These are phyloP conservation scores for Fonsecaea multimorphosa DNA, from an alignment of 2,329 filamentous ascomycete genomes.

Conservation along the genomic window DNA sequence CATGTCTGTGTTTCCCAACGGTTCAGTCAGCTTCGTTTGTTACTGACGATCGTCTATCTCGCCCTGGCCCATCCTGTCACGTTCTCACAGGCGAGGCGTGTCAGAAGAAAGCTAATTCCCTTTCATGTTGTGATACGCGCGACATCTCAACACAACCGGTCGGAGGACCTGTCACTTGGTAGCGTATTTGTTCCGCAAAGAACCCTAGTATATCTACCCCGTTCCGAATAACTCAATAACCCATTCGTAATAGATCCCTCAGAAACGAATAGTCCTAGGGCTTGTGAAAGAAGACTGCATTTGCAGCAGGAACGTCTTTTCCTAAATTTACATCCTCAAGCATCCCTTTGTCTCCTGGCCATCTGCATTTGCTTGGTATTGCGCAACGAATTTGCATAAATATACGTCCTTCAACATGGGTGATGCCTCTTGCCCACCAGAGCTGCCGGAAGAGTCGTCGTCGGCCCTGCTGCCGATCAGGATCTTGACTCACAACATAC, in stretches of 20 bases:
- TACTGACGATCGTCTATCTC: neutral
- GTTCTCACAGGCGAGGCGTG: neutral
- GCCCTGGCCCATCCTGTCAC: neutral
- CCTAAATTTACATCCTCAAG: neutral
- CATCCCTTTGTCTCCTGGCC: neutral
- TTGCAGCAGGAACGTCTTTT: neutral
- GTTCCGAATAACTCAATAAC: neutral
- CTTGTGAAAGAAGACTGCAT: neutral
- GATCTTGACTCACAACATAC: slow-evolving; percentile 63
- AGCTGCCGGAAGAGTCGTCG: neutral
- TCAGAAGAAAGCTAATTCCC: neutral
- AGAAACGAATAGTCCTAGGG: neutral
- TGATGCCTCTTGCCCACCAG: slow-evolving; percentile 24
- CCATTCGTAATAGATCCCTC: neutral
- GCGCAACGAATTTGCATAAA: neutral
- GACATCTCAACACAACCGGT: neutral
- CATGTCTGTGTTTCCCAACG: neutral
- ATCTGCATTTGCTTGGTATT: neutral
- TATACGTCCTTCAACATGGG: slow-evolving; percentile 20
- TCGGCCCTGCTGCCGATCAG: slow-evolving; percentile 49
- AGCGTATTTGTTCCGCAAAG: neutral
- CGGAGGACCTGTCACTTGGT: neutral
- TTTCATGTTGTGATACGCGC: neutral
- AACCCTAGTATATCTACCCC: neutral
- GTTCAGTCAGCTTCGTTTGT: neutral